Percentiles rank a stretch among this genome's conserved stretches.
Conservation (phyloP, 495 filamentous ascomycete genomes). For the Penicillium coprophilum region DNA sequence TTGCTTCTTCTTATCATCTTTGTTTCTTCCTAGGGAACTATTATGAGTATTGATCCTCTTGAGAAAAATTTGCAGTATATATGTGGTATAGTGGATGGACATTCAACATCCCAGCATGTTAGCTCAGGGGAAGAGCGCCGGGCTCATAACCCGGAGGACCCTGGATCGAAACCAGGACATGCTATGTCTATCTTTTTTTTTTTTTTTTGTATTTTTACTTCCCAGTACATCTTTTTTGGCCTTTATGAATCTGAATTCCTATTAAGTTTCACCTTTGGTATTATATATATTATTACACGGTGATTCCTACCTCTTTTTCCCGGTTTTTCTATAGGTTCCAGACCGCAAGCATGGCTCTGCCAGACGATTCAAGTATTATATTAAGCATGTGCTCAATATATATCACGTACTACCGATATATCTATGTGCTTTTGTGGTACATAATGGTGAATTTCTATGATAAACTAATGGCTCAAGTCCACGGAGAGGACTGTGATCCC, state of each 20-base stretch:
- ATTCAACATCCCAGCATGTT: background rate
- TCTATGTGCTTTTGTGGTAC: background rate
- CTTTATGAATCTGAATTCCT: no score
- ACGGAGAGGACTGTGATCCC: background rate
- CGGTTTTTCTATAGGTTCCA: background rate
- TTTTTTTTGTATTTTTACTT: background rate
- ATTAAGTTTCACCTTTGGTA: no score
- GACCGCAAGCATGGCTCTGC: background rate
- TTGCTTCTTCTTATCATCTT: no score
- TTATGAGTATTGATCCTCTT: no score
- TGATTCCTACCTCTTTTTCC: background rate
- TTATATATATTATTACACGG: no score
- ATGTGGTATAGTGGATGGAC: no score
- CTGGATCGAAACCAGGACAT: background rate
- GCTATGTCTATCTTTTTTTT: slow-evolving; percentile 1
- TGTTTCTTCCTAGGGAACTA: no score
- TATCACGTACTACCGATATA: background rate
- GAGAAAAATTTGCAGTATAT: no score
- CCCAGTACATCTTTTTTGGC: no score
- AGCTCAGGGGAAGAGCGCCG: background rate
- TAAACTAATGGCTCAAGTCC: background rate
- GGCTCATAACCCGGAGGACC: background rate
- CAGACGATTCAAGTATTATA: background rate
- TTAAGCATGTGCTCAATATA: background rate
- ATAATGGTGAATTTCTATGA: background rate